A percentile compares a stretch with the other conserved stretches of the same genome.
These are phyloP conservation scores for Creolimax fragrantissima DNA, from an alignment of 78 protist genomes.

Conservation along the genomic window DNA sequence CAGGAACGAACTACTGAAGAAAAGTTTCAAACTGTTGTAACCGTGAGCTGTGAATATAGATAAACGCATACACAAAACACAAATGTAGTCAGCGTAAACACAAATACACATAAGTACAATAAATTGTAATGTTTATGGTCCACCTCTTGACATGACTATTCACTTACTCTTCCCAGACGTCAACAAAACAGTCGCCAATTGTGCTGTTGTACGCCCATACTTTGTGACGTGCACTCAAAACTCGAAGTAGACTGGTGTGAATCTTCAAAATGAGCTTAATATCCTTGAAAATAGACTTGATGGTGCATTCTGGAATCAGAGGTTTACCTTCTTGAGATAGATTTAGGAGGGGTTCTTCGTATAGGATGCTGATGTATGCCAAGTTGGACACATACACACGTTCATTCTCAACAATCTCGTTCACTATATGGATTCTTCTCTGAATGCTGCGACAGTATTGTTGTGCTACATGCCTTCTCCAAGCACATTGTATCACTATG, in stretches of 20 bases:
- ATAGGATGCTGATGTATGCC: background rate
- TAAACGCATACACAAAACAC: too few species aligned
- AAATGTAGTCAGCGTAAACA: too few species aligned
- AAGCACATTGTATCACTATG: background rate
- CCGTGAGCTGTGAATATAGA: too few species aligned
- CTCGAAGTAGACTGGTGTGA: background rate
- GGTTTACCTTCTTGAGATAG: background rate
- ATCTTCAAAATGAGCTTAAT: background rate
- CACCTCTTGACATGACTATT: too few species aligned
- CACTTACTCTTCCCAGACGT: background rate
- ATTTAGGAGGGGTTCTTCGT: background rate
- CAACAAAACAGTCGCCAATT: background rate
- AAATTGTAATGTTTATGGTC: too few species aligned
- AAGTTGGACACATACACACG: background rate
- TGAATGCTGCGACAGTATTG: background rate
- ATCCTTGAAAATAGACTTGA: background rate
- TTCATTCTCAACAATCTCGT: background rate
- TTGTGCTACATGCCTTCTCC: background rate
- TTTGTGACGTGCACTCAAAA: background rate
- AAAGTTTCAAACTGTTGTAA: too few species aligned
- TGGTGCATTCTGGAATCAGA: background rate
- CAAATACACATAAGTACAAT: too few species aligned
- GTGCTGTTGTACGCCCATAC: background rate
- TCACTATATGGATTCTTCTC: background rate
- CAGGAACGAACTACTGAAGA: too few species aligned